Evolutionary conservation across 2,329 filamentous ascomycete genomes (phyloP), one percentile per base, ranked within the genome.

Genomic region (Pezicula rhizophila): DNA sequence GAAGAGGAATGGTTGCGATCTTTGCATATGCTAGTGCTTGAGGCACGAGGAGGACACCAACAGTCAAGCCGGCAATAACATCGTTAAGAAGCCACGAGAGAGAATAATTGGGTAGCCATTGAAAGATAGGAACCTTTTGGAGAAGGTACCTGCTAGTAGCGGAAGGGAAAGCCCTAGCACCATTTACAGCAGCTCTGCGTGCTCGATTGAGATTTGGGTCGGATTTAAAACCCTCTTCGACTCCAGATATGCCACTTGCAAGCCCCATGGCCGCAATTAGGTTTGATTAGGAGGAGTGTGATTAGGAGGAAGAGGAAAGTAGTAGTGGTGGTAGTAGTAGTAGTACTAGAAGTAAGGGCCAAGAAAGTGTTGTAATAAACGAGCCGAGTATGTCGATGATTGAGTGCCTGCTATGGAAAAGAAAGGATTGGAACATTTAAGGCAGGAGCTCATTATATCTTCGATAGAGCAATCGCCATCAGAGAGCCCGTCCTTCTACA

Each of bases 31-130:
- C 77, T 20, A 83, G 60, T 4, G 75, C 76, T 57, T 83, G 79
- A 0, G 79, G 79, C 47, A 83, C 80, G 42, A 82, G 68, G 68
- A 81, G 75, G 17, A 80, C 69, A 11, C 78, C 79, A 20, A 84
- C 66, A 11, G 77, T 85, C 56, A 79, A 70, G 18, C 82, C 82
- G 6, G 78, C 80, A 55, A 84, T 77, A 8, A 77, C 63, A 57
- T 85, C 81, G 59, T 80, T 79, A 17, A 80, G 52, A 2, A 84
- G 59, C 82, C 80, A 85, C 70, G 73, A 67, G 5, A 70, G 73
- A 17, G 79, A 73, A 62, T 85, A 85, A 47, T 70, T 71, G 7
- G 82, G 80, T 1, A 85, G 68, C 81, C 81, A 85, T 48, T 79
- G 44, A 14, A 75, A 65, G 35, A 84, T 77, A 2, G 82, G 82